These are phyloP conservation scores for Euphorbia peplus DNA, from an alignment of 345 rosid genomes.

Conservation along the genomic window DNA sequence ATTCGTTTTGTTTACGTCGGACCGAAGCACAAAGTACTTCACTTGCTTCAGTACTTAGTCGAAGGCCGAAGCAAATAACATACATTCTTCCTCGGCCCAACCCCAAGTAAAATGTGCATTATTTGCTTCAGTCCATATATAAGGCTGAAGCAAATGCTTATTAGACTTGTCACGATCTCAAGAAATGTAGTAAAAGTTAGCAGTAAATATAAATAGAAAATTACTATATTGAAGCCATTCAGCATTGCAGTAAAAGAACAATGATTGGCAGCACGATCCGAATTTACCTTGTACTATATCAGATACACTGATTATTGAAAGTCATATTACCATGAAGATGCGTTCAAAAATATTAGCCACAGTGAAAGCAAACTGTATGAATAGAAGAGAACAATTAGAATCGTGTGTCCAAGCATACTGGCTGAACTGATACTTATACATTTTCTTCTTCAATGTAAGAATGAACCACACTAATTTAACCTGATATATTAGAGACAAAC, in stretches of 20 bases:
- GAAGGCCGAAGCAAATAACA: too few species aligned
- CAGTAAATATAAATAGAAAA: background rate
- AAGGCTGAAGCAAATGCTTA: too few species aligned
- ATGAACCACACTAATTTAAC: slow-evolving; percentile 99
- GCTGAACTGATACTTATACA: slow-evolving; percentile 99
- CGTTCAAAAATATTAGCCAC: slow-evolving; percentile 98
- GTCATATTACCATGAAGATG: slow-evolving; percentile 74
- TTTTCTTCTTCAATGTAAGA: slow-evolving; percentile 83
- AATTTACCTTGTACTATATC: background rate
- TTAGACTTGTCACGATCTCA: background rate
- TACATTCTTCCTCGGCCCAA: too few species aligned
- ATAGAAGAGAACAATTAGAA: slow-evolving; percentile 82
- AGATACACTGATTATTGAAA: background rate
- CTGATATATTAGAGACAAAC: slow-evolving; percentile 29
- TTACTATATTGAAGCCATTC: background rate
- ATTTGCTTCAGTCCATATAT: too few species aligned
- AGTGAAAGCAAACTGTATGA: slow-evolving; percentile 84
- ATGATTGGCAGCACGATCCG: background rate
- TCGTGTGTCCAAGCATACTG: slow-evolving; percentile 99
- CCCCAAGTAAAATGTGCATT: too few species aligned
- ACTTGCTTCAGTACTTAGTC: too few species aligned
- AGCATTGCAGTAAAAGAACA: background rate
- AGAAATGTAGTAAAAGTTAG: background rate
- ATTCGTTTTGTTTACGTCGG: too few species aligned
- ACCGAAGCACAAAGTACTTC: too few species aligned